These are phyloP conservation scores for Paecilomyces niveus DNA, from an alignment of 2,329 filamentous ascomycete species.

Conservation along the genomic window DNA sequence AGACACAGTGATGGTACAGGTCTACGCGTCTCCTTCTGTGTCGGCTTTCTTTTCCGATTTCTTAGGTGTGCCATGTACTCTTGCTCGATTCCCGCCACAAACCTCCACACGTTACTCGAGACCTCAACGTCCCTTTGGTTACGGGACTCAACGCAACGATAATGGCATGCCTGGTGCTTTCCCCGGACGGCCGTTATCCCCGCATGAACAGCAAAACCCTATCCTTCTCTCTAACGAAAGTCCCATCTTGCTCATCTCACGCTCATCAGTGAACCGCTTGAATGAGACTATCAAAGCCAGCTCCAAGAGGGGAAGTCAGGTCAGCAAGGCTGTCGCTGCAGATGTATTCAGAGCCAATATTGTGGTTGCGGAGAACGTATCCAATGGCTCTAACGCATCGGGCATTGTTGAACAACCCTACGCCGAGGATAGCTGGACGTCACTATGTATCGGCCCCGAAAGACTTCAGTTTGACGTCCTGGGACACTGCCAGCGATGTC, in stretches of 20 bases:
- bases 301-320: conserved; percentile 42
- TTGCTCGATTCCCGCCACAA: conserved; percentile 75
- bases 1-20: conserved; percentile 63
- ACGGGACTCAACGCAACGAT: not conserved
- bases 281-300: conserved; percentile 63
- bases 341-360: conserved; percentile 87
- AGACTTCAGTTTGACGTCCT: conserved; percentile 51
- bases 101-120: conserved; percentile 64
- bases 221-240: conserved; percentile 90
- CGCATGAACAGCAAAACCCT: conserved; percentile 48
- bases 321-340: conserved; percentile 53
- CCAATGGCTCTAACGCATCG: conserved; percentile 14
- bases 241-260: conserved; percentile 78
- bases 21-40: conserved; percentile 60
- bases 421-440: conserved; percentile 71
- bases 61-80: conserved; percentile 70
- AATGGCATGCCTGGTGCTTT: conserved; percentile 47
- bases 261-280: conserved; percentile 68
- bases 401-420: conserved; percentile 54
- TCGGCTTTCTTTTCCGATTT: conserved; percentile 70
- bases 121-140: conserved; percentile 56
- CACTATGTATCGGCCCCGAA: conserved; percentile 54
- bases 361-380: conserved; percentile 53
- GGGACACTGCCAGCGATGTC: conserved; percentile 79
- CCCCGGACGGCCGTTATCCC: conserved; percentile 38